phyloP scores from a whole-genome alignment of 2,329 filamentous ascomycete genomes.

The Pseudogymnoascus sp. region DNA sequence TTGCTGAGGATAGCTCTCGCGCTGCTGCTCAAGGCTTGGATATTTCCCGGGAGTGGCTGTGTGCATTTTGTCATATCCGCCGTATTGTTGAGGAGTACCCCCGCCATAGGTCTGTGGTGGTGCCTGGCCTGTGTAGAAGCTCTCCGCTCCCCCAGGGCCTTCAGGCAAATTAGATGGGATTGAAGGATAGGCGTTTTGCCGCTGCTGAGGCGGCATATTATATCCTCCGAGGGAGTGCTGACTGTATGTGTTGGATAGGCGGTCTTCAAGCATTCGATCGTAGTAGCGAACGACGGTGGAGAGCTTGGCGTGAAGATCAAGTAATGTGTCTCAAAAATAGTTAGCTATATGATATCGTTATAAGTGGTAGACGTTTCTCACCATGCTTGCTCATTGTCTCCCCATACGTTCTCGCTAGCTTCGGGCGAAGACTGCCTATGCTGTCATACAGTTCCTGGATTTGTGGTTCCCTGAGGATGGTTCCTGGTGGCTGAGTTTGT shows the following conservation, averaged over 20 bases:
- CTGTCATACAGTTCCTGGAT: constrained; percentile 98
- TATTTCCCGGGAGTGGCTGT: constrained; percentile 19
- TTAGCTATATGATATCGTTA: not conserved
- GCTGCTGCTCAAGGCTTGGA: constrained; percentile 17
- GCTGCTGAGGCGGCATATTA: constrained; percentile 40
- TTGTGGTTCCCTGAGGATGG: constrained; percentile 91
- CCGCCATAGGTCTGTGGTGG: constrained; percentile 37
- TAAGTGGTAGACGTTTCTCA: constrained; percentile 26
- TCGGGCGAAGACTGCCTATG: constrained; percentile 86
- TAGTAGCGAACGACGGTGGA: constrained; percentile 96
- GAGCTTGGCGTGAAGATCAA: constrained; percentile 90
- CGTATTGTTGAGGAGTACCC: constrained; percentile 39
- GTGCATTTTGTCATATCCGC: constrained; percentile 26
- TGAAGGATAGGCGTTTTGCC: constrained; percentile 60
- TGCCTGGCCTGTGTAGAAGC: constrained; percentile 67
- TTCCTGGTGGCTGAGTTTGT: constrained; percentile 90
- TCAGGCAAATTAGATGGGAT: constrained; percentile 47
- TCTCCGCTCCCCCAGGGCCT: constrained; percentile 54
- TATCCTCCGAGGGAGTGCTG: constrained; percentile 67
- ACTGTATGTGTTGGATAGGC: constrained; percentile 84
- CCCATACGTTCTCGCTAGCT: constrained; percentile 88
- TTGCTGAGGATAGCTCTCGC: constrained; percentile 36
- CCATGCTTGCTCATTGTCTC: constrained; percentile 99
- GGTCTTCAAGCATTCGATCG: constrained; percentile 94
- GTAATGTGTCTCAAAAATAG: constrained; percentile 64